phyloP scores from a whole-genome alignment of 2,329 filamentous ascomycete species.

The Alternaria sp. region DNA sequence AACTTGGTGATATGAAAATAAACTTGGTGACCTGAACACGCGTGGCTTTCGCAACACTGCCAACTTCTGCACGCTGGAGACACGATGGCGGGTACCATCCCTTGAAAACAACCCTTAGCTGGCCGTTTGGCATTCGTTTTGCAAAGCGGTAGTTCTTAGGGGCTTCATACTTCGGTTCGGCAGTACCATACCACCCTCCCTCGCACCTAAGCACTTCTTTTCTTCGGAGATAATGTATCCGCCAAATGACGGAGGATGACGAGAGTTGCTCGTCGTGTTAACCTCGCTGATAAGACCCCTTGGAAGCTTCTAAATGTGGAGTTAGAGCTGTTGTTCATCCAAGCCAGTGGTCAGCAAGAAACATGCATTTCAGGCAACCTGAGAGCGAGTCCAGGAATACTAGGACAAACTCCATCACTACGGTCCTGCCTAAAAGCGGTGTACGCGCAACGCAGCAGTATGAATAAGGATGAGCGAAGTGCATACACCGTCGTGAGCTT shows the following conservation, averaged over 20 bases:
- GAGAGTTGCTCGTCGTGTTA: not conserved
- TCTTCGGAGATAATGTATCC: slow-evolving; percentile 5
- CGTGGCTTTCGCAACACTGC: not conserved
- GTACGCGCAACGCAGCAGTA: not conserved
- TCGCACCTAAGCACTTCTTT: not conserved
- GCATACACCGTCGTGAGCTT: slow-evolving; percentile 2
- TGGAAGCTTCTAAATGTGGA: not conserved
- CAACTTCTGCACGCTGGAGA: not conserved
- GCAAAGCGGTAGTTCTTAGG: not conserved
- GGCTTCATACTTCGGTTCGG: not conserved
- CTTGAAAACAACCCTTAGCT: not conserved
- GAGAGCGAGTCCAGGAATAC: not conserved
- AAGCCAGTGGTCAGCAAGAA: not conserved
- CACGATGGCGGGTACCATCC: not conserved
- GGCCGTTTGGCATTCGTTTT: slow-evolving; percentile 2
- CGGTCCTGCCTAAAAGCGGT: not conserved
- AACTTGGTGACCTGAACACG: not conserved
- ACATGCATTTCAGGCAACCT: not conserved
- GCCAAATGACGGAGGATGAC: slow-evolving; percentile 1
- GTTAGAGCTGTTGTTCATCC: not conserved
- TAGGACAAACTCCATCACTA: not conserved
- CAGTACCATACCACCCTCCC: not conserved
- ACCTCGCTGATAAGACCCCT: not conserved
- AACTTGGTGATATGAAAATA: not conserved
- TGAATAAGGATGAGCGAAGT: slow-evolving; percentile 3